Conservation (phyloP, 768 basidiomycete species). For the Boletus reticulatus region DNA sequence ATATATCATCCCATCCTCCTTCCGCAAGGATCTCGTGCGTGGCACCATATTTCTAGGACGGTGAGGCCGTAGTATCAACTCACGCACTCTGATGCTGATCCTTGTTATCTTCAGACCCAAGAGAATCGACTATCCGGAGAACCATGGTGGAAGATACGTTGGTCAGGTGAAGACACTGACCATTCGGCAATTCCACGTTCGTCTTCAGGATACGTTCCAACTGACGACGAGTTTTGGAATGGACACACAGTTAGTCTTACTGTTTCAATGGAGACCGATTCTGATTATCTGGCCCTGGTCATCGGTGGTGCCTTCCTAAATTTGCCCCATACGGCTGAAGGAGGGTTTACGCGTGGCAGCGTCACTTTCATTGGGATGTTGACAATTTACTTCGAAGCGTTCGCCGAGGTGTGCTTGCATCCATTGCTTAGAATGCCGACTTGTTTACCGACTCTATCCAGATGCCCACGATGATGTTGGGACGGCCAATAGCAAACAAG, state of each 20-base stretch:
- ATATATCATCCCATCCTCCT: too few relatives aligned
- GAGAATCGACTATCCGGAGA: too few relatives aligned
- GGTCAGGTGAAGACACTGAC: constrained; percentile 73
- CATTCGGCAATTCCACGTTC: constrained; percentile 69
- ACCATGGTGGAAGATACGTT: too few relatives aligned
- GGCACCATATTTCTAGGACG: too few relatives aligned
- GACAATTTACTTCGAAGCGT: constrained; percentile 68
- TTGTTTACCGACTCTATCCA: constrained; percentile 18
- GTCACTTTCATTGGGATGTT: constrained; percentile 73
- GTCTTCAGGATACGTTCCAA: constrained; percentile 76
- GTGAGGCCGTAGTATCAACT: too few relatives aligned
- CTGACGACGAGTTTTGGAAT: constrained; percentile 68
- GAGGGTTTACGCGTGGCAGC: constrained; percentile 85
- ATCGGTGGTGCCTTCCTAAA: constrained; percentile 75
- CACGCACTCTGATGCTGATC: too few relatives aligned
- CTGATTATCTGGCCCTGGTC: constrained; percentile 41
- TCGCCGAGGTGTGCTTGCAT: constrained; percentile 53
- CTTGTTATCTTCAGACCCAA: too few relatives aligned
- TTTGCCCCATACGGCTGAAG: constrained; percentile 67
- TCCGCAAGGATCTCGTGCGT: too few relatives aligned
- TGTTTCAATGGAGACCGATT: background rate
- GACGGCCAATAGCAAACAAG: constrained; percentile 72
- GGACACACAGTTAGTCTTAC: constrained; percentile 48
- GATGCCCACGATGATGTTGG: constrained; percentile 77
- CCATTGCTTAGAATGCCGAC: background rate